These are phyloP conservation scores for Sphenostylis stenocarpa DNA, from an alignment of 306 rosid genomes.

Conservation along the genomic window DNA sequence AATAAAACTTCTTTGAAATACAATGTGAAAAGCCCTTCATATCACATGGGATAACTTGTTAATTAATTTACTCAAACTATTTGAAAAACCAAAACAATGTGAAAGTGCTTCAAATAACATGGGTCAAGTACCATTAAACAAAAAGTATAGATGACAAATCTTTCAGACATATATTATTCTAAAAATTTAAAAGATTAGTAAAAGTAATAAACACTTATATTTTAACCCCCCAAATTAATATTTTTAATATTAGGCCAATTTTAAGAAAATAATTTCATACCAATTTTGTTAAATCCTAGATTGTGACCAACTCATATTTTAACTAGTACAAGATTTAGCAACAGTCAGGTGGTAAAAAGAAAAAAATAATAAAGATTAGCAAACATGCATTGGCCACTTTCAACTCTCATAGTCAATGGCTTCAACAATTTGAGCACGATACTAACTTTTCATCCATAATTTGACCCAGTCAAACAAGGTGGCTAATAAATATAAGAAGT, in stretches of 20 bases:
- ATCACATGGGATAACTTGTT: background rate
- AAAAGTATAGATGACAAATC: background rate
- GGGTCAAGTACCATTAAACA: background rate
- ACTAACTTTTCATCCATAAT: background rate
- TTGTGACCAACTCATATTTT: background rate
- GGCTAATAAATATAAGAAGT: background rate
- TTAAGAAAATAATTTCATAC: background rate
- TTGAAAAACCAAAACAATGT: background rate
- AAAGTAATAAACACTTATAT: background rate
- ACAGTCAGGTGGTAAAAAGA: background rate
- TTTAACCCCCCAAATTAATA: background rate
- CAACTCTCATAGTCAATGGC: conserved; percentile 25
- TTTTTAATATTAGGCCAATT: background rate
- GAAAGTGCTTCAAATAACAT: background rate
- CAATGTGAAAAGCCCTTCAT: background rate
- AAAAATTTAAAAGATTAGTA: background rate
- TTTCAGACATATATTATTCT: background rate
- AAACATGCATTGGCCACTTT: background rate
- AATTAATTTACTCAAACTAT: background rate
- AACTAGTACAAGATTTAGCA: background rate
- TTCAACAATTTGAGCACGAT: background rate
- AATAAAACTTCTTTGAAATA: background rate
- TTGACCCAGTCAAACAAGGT: conserved; percentile 27
- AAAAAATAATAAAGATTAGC: background rate
- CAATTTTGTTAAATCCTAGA: background rate